These are phyloP conservation scores for Miscanthus lutarioriparius DNA, from an alignment of 176 grass and related monocot species.

Conservation along the genomic window DNA sequence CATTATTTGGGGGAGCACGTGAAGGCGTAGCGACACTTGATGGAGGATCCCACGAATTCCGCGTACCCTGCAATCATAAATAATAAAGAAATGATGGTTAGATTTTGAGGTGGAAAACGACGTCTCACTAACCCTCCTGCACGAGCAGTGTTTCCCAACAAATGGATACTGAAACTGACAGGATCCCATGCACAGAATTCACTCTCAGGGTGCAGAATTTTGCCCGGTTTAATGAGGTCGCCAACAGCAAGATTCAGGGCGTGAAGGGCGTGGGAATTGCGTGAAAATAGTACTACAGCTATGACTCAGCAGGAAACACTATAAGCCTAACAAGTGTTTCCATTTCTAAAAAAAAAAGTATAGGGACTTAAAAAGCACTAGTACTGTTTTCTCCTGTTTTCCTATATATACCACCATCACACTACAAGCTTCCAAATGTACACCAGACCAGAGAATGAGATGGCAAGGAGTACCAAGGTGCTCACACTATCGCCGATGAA, in stretches of 20 bases:
- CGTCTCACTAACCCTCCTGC: constrained; percentile 26
- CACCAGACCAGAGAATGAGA: background rate
- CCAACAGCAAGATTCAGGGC: background rate
- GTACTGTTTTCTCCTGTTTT: constrained; percentile 16
- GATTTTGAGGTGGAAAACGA: constrained; percentile 42
- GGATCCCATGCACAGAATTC: background rate
- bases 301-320: background rate
- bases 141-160: constrained; percentile 34
- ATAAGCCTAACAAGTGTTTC: constrained; percentile 1
- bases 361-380: background rate
- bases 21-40: background rate
- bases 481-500: constrained; percentile 47
- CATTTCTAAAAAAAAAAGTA: background rate
- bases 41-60: constrained; percentile 27
- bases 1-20: constrained; percentile 24
- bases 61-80: constrained; percentile 26
- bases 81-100: constrained; percentile 18
- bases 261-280: background rate
- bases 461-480: background rate
- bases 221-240: constrained; percentile 24
- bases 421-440: background rate
- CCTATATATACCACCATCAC: background rate
- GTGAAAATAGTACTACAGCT: background rate
- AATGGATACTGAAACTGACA: constrained; percentile 38
- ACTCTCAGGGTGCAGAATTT: constrained; percentile 6